Percentiles rank a stretch among this genome's conserved stretches.
Evolutionary conservation across 1,284 basidiomycete genomes (phyloP).

Genomic region (Ceratobasidium sp.): DNA sequence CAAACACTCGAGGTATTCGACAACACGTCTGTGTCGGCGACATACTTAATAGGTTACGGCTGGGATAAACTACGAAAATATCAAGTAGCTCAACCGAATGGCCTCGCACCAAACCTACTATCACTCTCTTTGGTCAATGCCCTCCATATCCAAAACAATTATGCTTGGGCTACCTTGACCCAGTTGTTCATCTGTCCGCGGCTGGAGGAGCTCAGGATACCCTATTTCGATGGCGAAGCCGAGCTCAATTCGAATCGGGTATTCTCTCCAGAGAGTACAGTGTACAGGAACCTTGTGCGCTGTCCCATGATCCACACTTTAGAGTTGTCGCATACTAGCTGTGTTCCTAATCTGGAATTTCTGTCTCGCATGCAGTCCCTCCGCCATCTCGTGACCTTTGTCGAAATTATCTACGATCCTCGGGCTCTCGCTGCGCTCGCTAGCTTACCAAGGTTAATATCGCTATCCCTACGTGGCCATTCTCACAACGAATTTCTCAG

Average conservation of each 20-base stretch:
- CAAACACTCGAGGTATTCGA: conserved; percentile 25
- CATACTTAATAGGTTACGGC: neutral
- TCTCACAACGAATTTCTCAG: neutral
- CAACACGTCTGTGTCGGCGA: neutral
- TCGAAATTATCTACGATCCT: neutral
- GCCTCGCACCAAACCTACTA: neutral
- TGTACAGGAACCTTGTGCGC: neutral
- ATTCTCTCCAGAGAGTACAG: neutral
- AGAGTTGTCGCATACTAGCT: neutral
- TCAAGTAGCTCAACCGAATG: neutral
- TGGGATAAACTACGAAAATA: neutral
- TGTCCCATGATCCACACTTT: neutral
- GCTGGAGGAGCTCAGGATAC: neutral
- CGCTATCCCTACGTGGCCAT: neutral
- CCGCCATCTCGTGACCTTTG: conserved; percentile 2
- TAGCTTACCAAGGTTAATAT: neutral
- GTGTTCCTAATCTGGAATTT: neutral
- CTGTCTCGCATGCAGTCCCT: neutral
- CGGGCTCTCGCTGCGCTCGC: neutral
- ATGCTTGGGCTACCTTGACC: neutral
- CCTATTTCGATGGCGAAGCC: neutral
- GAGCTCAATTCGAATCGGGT: neutral
- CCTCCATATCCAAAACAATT: neutral
- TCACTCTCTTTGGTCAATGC: conserved; percentile 1
- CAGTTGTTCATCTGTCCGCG: neutral